These are phyloP conservation scores for Phytophthora pisi DNA, from an alignment of 352 stramenopile species.

Conservation along the genomic window DNA sequence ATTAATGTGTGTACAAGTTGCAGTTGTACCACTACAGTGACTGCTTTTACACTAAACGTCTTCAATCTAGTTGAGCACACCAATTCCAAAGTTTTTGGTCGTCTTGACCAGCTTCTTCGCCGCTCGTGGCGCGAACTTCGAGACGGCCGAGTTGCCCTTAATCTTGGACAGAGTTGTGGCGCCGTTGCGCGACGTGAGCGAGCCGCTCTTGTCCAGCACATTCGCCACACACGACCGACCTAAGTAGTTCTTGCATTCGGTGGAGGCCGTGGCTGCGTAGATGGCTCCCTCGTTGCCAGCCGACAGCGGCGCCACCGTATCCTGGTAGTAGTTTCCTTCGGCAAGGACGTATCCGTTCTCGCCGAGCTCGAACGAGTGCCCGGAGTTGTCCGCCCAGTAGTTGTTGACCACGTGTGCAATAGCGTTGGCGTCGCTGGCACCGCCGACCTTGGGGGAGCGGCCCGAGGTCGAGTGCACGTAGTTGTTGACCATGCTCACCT, in stretches of 20 bases:
- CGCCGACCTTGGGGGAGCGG: slow-evolving; percentile 36
- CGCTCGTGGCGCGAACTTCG: slow-evolving; percentile 1
- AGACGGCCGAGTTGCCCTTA: slow-evolving; percentile 15
- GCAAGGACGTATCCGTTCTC: slow-evolving; percentile 36
- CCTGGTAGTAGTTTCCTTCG: slow-evolving; percentile 48
- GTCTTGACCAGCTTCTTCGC: slow-evolving; percentile 9
- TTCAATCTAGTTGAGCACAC: slow-evolving; percentile 16
- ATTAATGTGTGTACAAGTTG: too few species aligned
- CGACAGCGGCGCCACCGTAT: too few species aligned
- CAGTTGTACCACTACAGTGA: not conserved
- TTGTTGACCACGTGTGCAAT: slow-evolving; percentile 45
- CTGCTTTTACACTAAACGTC: slow-evolving; percentile 19
- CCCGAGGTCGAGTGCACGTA: slow-evolving; percentile 49
- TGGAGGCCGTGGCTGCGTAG: slow-evolving; percentile 5
- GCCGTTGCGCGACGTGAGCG: slow-evolving; percentile 24
- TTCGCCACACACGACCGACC: slow-evolving; percentile 35
- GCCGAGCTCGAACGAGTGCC: slow-evolving; percentile 42
- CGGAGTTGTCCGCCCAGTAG: slow-evolving; percentile 48
- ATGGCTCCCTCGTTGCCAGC: slow-evolving; percentile 7
- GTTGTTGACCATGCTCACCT: slow-evolving; percentile 45
- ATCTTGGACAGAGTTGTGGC: slow-evolving; percentile 12
- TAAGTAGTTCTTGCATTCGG: slow-evolving; percentile 22
- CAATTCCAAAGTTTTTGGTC: slow-evolving; percentile 23
- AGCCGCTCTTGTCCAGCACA: slow-evolving; percentile 31
- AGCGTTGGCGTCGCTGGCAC: slow-evolving; percentile 24